Base-by-base conservation (phyloP, 768 basidiomycete species). In the Boletus sp. region DNA sequence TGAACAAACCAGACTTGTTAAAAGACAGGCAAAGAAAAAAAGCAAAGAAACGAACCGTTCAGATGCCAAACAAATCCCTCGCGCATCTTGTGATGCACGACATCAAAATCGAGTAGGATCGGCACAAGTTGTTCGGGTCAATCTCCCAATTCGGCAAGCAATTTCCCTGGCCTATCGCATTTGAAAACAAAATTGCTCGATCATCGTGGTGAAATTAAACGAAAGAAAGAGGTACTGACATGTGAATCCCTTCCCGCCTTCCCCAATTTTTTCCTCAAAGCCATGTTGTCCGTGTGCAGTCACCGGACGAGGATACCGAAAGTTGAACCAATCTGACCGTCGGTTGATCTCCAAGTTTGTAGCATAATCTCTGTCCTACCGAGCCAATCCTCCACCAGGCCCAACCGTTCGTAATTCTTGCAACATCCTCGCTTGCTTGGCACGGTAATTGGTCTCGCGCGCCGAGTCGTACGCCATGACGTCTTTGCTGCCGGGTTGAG, bases 21-120 rank as follows among this genome's bases (percentile, higher is more conserved):
- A 45, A 37, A 40, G 32, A 51, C 35, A 6, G 28, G 15, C 10
- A 35, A 3, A 30, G 5, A n/a, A 8, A 10, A 29, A 49, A 20
- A 39, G 45, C 2, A 8, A 56, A 2, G 2, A 33, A 46, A 76
- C 84, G 18, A 54, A 97, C 95, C 96, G 62, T 90, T 89, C 44
- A 95, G 73, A 67, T 99, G 96, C 97, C 96, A 99, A 44, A 97
- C 83, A 74, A 98, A 98, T 0, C 96, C 94, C 69, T 99, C 97
- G 29, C 94, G 84, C 79, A 98, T 87, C 75, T 89, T 91, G 68
- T 91, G 87, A 66, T 92, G 90, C 55, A 98, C 97, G 47, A 95
- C 88, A 64, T 99, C 97, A 65, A 98, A 87, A 71, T 99, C 97
- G 50, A 99, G 78, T n/a, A 97, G 85, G 40, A 99, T 89, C 4